Conservation (phyloP, 2,329 filamentous ascomycete species). For the Calonectria pauciramosa region DNA sequence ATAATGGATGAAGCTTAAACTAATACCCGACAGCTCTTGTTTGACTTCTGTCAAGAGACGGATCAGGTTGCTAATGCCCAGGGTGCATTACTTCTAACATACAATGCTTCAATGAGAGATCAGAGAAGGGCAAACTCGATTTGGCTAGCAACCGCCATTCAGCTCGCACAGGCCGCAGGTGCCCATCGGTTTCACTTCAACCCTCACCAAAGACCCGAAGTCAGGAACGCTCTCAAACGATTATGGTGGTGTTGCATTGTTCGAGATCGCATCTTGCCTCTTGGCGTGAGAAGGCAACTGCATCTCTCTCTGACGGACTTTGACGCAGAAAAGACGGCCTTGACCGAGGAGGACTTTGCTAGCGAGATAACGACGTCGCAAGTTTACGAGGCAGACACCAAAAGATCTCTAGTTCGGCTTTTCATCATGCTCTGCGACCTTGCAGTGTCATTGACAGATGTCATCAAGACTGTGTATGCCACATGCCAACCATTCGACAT, state of each 20-base stretch:
- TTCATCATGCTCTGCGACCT: constrained; percentile 32
- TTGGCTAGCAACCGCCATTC: constrained; percentile 32
- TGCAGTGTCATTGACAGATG: constrained; percentile 29
- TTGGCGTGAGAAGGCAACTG: constrained; percentile 29
- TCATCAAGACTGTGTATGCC: constrained; percentile 29
- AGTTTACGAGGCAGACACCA: constrained; percentile 24
- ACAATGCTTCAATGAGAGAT: constrained; percentile 30
- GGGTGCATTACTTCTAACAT: constrained; percentile 26
- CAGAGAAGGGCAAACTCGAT: constrained; percentile 29
- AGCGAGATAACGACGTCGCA: constrained; percentile 20
- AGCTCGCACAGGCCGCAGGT: constrained; percentile 25
- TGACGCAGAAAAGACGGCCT: neutral
- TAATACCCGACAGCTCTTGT: constrained; percentile 33
- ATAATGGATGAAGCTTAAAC: too few relatives aligned
- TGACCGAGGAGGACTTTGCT: constrained; percentile 27
- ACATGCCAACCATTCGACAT: constrained; percentile 1
- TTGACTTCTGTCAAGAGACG: constrained; percentile 25
- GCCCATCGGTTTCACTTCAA: constrained; percentile 22
- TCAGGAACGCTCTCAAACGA: constrained; percentile 24
- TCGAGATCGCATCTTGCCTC: constrained; percentile 31
- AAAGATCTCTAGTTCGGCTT: constrained; percentile 17
- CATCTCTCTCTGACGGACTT: constrained; percentile 25
- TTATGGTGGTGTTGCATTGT: constrained; percentile 38
- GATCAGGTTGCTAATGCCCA: constrained; percentile 22
- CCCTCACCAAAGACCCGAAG: neutral